A percentile compares a stretch with the other conserved stretches of the same genome.
Evolutionary conservation across 169 alveolate genomes (phyloP).

Genomic region (Toxoplasma gondii): DNA sequence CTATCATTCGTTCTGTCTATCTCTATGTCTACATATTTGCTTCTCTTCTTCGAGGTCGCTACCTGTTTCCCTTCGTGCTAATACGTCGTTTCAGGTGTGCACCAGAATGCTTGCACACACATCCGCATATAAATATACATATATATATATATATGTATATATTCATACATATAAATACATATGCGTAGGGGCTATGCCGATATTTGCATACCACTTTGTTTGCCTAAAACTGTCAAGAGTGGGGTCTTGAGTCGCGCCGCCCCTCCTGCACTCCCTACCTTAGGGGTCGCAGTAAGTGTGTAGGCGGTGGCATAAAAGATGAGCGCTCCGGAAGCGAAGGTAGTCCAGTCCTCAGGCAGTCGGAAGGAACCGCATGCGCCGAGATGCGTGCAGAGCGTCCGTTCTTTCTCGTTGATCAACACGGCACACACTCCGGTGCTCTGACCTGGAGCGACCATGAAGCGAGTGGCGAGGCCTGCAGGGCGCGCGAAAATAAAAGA

Average conservation of each 20-base stretch:
- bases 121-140: too few species aligned
- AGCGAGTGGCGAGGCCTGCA: conserved; percentile 57
- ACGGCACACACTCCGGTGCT: conserved; percentile 88
- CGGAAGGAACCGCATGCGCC: conserved; percentile 68
- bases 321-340: conserved; percentile 60
- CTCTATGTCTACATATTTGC: too few species aligned
- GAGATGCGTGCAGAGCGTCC: conserved; percentile 82
- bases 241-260: too few species aligned
- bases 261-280: neutral
- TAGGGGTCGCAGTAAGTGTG: conserved; percentile 37
- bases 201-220: neutral
- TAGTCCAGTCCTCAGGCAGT: conserved; percentile 41
- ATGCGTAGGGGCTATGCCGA: neutral
- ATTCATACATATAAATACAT: too few species aligned
- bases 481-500: neutral
- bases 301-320: conserved; percentile 78
- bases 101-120: too few species aligned
- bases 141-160: too few species aligned
- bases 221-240: neutral
- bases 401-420: conserved; percentile 73
- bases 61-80: too few species aligned
- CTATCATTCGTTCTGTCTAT: too few species aligned
- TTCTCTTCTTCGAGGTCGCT: too few species aligned
- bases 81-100: too few species aligned
- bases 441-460: conserved; percentile 41